Conservation (phyloP, 768 basidiomycete genomes). For the Pleurotus eryngii region DNA sequence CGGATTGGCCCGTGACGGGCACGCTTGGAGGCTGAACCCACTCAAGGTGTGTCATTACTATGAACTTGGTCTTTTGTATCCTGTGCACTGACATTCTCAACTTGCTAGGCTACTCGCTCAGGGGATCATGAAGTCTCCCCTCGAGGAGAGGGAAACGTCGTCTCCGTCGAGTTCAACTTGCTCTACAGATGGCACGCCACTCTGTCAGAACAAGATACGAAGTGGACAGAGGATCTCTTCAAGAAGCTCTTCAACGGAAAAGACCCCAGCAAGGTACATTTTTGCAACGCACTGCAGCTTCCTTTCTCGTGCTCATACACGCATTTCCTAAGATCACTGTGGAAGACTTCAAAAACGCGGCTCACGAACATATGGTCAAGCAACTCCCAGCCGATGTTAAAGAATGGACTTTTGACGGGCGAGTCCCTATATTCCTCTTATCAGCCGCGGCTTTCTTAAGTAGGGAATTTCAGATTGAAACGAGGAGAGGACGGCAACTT, state of each 20-base stretch:
- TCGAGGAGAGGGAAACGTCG: slow-evolving; percentile 72
- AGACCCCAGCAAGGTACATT: slow-evolving; percentile 35
- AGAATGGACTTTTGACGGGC: slow-evolving; percentile 58
- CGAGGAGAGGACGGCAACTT: slow-evolving; percentile 57
- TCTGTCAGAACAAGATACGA: slow-evolving; percentile 48
- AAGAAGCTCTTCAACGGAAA: slow-evolving; percentile 35
- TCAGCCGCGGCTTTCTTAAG: too few relatives aligned
- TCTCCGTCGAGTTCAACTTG: slow-evolving; percentile 74
- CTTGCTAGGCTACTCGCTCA: slow-evolving; percentile 45
- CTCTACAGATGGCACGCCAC: slow-evolving; percentile 68
- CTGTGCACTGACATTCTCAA: neutral
- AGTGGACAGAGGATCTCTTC: slow-evolving; percentile 54
- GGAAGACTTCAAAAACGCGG: slow-evolving; percentile 35
- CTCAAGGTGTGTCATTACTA: slow-evolving; percentile 40
- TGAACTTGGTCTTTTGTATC: too few relatives aligned
- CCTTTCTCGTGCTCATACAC: too few relatives aligned
- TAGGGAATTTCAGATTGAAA: slow-evolving; percentile 33
- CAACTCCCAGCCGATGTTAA: slow-evolving; percentile 30
- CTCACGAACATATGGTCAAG: slow-evolving; percentile 20
- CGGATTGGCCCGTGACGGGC: slow-evolving; percentile 61
- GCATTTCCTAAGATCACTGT: slow-evolving; percentile 25
- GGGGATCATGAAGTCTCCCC: slow-evolving; percentile 48
- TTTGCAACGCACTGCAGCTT: too few relatives aligned
- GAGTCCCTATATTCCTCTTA: slow-evolving; percentile 12
- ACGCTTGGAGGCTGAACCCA: slow-evolving; percentile 67